Conservation (phyloP, 345 rosid genomes). For the Cardamine chenopodiifolia region DNA sequence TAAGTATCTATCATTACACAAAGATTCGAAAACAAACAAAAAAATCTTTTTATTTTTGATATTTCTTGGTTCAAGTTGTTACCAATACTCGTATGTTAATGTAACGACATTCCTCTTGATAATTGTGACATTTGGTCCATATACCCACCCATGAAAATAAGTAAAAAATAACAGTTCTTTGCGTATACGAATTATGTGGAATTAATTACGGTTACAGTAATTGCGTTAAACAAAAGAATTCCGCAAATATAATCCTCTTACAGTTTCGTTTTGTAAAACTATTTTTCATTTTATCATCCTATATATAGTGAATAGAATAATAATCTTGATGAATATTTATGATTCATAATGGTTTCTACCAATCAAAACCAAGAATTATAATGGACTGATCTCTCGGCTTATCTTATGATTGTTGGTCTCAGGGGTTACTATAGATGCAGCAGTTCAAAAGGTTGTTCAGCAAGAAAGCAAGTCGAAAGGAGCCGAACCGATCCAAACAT, state of each 20-base stretch:
- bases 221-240: neutral
- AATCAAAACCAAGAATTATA: neutral
- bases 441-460: slow-evolving; percentile 91
- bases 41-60: neutral
- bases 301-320: neutral
- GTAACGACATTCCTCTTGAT: slow-evolving; percentile 8
- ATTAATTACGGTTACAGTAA: neutral
- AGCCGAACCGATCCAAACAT: slow-evolving; percentile 91
- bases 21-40: neutral
- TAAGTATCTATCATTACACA: neutral
- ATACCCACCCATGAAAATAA: neutral
- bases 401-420: slow-evolving; percentile 2
- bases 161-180: neutral
- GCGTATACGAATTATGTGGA: neutral
- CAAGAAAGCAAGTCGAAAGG: slow-evolving; percentile 92
- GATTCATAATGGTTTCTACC: neutral
- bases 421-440: slow-evolving; percentile 95
- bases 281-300: neutral
- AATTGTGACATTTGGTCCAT: slow-evolving; percentile 18
- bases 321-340: neutral
- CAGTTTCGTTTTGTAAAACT: neutral
- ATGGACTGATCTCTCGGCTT: neutral
- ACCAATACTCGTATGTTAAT: slow-evolving; percentile 14
- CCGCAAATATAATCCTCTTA: neutral
- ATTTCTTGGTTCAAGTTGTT: slow-evolving; percentile 29